Conservation (phyloP, 148 eudicot species). For the Selenicereus undatus region DNA sequence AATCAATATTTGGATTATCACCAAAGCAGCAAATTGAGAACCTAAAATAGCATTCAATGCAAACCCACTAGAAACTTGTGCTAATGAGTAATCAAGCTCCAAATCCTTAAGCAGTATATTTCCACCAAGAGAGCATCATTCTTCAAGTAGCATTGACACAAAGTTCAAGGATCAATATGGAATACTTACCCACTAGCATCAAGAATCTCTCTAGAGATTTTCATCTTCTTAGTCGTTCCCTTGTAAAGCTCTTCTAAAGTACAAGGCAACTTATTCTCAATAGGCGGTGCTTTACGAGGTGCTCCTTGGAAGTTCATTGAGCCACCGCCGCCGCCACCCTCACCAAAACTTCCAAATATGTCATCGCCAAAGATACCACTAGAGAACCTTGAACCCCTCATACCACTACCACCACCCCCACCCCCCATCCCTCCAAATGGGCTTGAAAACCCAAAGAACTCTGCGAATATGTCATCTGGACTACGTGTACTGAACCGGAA, state of each 20-base stretch:
- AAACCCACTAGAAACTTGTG: neutral
- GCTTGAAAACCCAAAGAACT: constrained; percentile 58
- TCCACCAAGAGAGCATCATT: no score
- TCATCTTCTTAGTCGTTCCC: constrained; percentile 33
- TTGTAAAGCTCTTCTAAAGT: constrained; percentile 29
- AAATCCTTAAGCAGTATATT: neutral
- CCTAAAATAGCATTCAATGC: neutral
- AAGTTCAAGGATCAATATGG: neutral
- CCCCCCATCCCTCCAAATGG: constrained; percentile 44
- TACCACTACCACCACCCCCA: constrained; percentile 35
- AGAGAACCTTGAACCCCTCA: constrained; percentile 40
- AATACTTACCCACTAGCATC: constrained; percentile 36
- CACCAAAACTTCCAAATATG: constrained; percentile 40
- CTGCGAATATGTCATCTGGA: constrained; percentile 71
- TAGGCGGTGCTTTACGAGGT: constrained; percentile 33
- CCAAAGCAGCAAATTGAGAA: neutral
- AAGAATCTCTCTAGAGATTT: constrained; percentile 35
- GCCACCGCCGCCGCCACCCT: constrained; percentile 32
- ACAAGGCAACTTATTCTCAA: constrained; percentile 35
- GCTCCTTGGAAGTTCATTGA: constrained; percentile 38
- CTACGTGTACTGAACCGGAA: constrained; percentile 59
- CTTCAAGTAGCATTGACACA: no score
- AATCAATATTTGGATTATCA: neutral
- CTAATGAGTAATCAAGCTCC: neutral
- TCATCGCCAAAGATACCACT: constrained; percentile 46